A percentile compares a stretch with the other conserved stretches of the same genome.
These are phyloP conservation scores for Pluteus cervinus DNA, from an alignment of 768 basidiomycete species.

Conservation along the genomic window DNA sequence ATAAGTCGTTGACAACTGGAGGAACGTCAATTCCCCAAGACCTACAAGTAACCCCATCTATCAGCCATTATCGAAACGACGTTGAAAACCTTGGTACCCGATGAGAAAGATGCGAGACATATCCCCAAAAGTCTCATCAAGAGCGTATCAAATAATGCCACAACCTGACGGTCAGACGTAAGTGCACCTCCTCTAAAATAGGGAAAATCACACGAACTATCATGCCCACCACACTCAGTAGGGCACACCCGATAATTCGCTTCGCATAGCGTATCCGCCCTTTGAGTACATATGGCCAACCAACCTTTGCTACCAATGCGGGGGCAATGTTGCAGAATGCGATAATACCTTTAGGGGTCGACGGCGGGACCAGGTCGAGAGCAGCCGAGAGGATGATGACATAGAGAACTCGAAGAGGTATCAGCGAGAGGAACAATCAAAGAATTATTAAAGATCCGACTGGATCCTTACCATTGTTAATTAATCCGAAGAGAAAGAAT, in stretches of 20 bases:
- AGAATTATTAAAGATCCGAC: background rate
- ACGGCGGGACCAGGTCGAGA: constrained; percentile 85
- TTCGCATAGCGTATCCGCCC: constrained; percentile 79
- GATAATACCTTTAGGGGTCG: constrained; percentile 92
- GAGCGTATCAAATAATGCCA: constrained; percentile 66
- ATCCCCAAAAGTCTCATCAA: constrained; percentile 75
- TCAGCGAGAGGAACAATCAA: constrained; percentile 2
- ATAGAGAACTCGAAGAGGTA: constrained; percentile 62
- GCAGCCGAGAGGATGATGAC: constrained; percentile 97
- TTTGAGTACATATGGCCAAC: constrained; percentile 86
- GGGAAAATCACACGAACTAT: constrained; percentile 46
- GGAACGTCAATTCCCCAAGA: constrained; percentile 89
- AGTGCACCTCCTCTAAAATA: background rate
- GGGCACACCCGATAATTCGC: constrained; percentile 70
- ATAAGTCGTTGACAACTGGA: constrained; percentile 88
- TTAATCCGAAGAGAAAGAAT: constrained; percentile 88
- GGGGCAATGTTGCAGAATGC: constrained; percentile 95
- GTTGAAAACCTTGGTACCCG: constrained; percentile 60
- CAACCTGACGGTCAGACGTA: constrained; percentile 43
- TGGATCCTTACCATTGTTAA: constrained; percentile 70
- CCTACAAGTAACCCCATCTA: constrained; percentile 31
- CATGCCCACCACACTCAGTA: constrained; percentile 79
- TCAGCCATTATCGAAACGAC: background rate
- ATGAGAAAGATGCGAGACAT: constrained; percentile 75
- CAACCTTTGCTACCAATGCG: constrained; percentile 78